Evolutionary conservation across 164 flowering plant species (phyloP), one percentile per base, ranked within the genome.

Genomic region (Akebia trifoliata): DNA sequence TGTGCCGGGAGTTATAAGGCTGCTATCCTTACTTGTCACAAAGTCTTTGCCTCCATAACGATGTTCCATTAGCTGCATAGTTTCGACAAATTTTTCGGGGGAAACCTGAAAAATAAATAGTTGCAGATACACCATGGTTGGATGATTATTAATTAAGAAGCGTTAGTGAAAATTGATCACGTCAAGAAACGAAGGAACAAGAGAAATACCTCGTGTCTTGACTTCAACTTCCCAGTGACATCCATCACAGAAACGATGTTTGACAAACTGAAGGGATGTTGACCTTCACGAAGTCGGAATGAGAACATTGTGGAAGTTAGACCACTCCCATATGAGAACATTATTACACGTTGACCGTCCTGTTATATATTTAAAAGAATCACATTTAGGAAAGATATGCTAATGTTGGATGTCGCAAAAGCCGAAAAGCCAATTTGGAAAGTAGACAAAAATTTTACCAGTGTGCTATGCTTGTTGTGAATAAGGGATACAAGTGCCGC

Each of bases 251-350:
- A 35, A 28, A 79, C 84, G 59, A 93, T 93, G 76, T 93, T 88
- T 47, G 97, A 85, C 72, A 94, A 66, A 72, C 86, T 85, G 65
- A 87, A 93, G 9, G 92, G 89, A 54, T 80, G 79, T 54, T 80
- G 73, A 38, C 90, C 86, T 2, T 69, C 85, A 26, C 32, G 57
- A 18, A 90, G 60, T 45, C 67, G 64, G 54, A 93, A 62, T 30
- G 97, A 90, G 75, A 90, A 93, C 88, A 93, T 85, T 50, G 99
- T 86, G 50, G 97, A 81, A 46, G 89, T 70, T 34, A 79, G 70
- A 49, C 97, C 99, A 76, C 97, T 90, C 4, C 98, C 98, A 53
- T 90, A 93, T 3, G 98, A 93, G 77, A 93, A 93, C 85, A 93
- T 43, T 24, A 93, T 35, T 39, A 83, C 79, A 60, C 96, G 71